A percentile compares a stretch with the other conserved stretches of the same genome.
These are phyloP conservation scores for Senna siamea DNA, from an alignment of 306 rosid genomes.

Conservation along the genomic window DNA sequence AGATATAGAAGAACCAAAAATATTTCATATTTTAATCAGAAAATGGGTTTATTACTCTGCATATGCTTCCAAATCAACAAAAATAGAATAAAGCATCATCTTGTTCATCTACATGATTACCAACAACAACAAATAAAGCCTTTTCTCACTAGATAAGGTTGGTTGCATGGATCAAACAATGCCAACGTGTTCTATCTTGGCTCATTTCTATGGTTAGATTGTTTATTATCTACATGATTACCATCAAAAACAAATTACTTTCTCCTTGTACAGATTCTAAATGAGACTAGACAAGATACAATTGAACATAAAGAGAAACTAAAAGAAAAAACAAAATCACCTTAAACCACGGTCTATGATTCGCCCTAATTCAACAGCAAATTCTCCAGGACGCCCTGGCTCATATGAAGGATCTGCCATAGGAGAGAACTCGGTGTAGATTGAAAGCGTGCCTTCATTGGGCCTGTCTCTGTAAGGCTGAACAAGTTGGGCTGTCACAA, in stretches of 20 bases:
- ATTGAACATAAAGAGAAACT: background rate
- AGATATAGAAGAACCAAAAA: background rate
- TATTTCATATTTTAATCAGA: background rate
- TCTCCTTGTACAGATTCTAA: background rate
- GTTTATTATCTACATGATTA: too few species aligned
- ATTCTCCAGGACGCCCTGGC: constrained; percentile 80
- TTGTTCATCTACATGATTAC: background rate
- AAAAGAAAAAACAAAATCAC: constrained; percentile 22
- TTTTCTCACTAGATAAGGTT: too few species aligned
- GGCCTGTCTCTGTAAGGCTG: constrained; percentile 88
- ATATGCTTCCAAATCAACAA: background rate
- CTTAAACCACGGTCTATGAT: constrained; percentile 80
- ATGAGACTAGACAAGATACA: background rate
- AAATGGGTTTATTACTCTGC: background rate
- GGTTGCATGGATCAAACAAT: too few species aligned
- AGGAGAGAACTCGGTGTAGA: constrained; percentile 88
- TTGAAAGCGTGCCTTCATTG: constrained; percentile 84
- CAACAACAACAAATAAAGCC: background rate
- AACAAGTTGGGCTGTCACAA: constrained; percentile 69
- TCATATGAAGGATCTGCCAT: constrained; percentile 97
- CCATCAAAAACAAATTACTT: background rate
- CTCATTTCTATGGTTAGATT: too few species aligned
- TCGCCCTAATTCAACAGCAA: constrained; percentile 82
- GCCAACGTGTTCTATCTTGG: too few species aligned
- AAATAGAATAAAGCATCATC: background rate